Evolutionary conservation across 768 basidiomycete genomes (phyloP), one percentile per base, ranked within the genome.

Genomic region (Chalciporus chontae): DNA sequence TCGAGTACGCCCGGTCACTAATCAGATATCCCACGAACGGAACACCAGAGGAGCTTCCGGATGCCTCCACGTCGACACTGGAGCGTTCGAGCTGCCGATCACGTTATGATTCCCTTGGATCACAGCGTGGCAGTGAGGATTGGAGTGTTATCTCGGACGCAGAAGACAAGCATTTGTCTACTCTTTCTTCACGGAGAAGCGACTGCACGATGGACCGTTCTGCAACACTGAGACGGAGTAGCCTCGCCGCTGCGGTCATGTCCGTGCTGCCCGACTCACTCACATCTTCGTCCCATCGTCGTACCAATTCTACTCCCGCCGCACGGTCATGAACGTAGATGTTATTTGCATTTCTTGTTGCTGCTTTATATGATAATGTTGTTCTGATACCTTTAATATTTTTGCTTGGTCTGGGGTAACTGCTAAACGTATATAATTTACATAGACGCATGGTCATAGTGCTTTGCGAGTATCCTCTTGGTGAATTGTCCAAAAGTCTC

Each of bases 401-500:
- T 17, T 26, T 13, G 36, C 47, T 37, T 45, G 41, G 39, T 45
- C 40, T 11, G 42, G 21, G 21, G 48, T 27, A 7, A 10, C 23
- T 11, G 27, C 5, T 59, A 57, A 47, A 54, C 43, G 34, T 36
- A 49, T 41, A 50, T 57, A 45, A 49, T 57, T 67, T 47, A 60
- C 44, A 23, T 54, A 49, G 54, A 57, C 19, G 17, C 46, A 42
- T 60, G 54, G 41, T 55, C 52, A 18, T 68, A 68, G 64, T 87
- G 85, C 57, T 77, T 67, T 43, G 71, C 71, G 50, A 97, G 84
- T 18, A 96, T 80, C 48, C 81, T 76, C 66, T 90, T 89, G 60
- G 88, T 91, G 68, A 97, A 98, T 50, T 85, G 77, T 2, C 95
- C 95, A 60, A 95, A 99, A 13, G 90, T 92, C 62, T 84, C 79